A percentile compares a stretch with the other conserved stretches of the same genome.
These are phyloP conservation scores for Colletotrichum sp. DNA, from an alignment of 2,329 filamentous ascomycete species.

Conservation along the genomic window DNA sequence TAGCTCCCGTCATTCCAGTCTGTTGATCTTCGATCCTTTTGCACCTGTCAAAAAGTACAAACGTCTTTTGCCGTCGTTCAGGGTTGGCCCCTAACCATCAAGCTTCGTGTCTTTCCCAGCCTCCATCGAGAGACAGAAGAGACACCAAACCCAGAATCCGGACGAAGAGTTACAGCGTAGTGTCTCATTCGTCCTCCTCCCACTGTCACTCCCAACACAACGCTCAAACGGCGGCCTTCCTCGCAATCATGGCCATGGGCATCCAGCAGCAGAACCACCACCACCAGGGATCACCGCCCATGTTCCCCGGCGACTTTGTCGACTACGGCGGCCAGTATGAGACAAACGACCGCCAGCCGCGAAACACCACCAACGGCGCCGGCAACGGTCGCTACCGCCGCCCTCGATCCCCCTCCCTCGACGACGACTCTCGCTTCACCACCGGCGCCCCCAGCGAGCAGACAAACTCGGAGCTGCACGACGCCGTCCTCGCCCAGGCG, in stretches of 20 bases:
- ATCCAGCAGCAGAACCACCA: constrained; percentile 14
- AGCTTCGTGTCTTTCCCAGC: background rate
- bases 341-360: constrained; percentile 10
- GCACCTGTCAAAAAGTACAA: background rate
- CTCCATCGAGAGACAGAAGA: background rate
- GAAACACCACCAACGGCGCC: background rate
- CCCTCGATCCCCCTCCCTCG: constrained; percentile 15
- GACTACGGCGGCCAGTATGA: constrained; percentile 15
- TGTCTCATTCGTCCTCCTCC: background rate
- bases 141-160: background rate
- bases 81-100: background rate
- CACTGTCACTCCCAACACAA: background rate
- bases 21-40: background rate
- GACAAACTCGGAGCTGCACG: constrained; percentile 12
- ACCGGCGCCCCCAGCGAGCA: background rate
- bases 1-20: background rate
- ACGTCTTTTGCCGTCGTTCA: background rate
- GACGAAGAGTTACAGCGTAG: background rate
- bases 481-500: constrained; percentile 18
- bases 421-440: constrained; percentile 20
- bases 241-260: constrained; percentile 18
- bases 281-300: constrained; percentile 8
- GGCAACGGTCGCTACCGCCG: constrained; percentile 16
- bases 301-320: constrained; percentile 17
- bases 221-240: background rate